phyloP scores from a whole-genome alignment of 331 rosid species.

The Arachis monticola region DNA sequence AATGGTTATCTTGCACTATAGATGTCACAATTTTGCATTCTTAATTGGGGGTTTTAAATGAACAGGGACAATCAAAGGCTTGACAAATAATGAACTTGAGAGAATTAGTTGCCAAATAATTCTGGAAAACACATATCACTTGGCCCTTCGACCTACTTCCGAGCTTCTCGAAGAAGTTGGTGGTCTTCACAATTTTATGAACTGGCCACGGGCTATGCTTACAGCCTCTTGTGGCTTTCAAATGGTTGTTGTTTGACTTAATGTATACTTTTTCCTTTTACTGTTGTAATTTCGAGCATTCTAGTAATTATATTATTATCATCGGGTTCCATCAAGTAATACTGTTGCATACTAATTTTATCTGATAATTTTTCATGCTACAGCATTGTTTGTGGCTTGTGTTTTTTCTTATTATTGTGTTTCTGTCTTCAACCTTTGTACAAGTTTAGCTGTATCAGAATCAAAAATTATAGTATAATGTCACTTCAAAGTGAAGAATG shows the following conservation, averaged over 20 bases:
- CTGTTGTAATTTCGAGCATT: slow-evolving; percentile 25
- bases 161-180: slow-evolving; percentile 89
- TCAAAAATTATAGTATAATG: not conserved
- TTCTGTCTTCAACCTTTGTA: not conserved
- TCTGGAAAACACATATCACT: slow-evolving; percentile 94
- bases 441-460: not conserved
- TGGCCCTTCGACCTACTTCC: slow-evolving; percentile 92
- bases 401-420: slow-evolving; percentile 4
- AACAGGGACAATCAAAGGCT: slow-evolving; percentile 87
- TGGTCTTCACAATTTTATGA: slow-evolving; percentile 93
- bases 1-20: slow-evolving; percentile 23
- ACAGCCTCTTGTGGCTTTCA: slow-evolving; percentile 98
- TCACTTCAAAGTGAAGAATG: slow-evolving; percentile 19
- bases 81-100: slow-evolving; percentile 82
- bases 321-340: not conserved
- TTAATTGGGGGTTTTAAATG: slow-evolving; percentile 30
- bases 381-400: not conserved
- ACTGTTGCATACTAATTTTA: slow-evolving; percentile 6
- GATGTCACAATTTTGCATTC: slow-evolving; percentile 15
- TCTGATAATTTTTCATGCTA: slow-evolving; percentile 24
- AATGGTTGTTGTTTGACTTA: slow-evolving; percentile 61
- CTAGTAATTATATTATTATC: slow-evolving; percentile 21
- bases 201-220: slow-evolving; percentile 93
- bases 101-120: slow-evolving; percentile 94
- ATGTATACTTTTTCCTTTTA: slow-evolving; percentile 17